phyloP scores from a whole-genome alignment of 257 asterid genomes.

The Verbena officinalis region DNA sequence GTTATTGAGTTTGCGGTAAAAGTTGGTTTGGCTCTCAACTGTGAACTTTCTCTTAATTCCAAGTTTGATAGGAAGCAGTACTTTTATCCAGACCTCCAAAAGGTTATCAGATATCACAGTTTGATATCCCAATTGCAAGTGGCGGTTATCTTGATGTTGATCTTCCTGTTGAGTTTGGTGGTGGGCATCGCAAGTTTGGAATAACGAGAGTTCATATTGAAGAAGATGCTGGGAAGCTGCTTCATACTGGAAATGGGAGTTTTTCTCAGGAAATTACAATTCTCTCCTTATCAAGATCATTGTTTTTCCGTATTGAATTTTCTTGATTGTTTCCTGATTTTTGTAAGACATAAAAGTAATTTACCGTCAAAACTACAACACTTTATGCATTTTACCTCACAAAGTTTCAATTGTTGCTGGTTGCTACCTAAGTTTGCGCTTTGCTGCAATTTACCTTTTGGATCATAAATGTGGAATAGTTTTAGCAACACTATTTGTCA shows the following conservation, averaged over 20 bases:
- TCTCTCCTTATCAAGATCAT: conserved; percentile 1
- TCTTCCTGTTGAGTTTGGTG: conserved; percentile 93
- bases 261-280: conserved; percentile 70
- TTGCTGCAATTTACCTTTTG: too few species aligned
- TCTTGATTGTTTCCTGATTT: neutral
- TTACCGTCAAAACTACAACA: too few species aligned
- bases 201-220: conserved; percentile 97
- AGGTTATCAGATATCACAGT: conserved; percentile 97
- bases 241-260: conserved; percentile 74
- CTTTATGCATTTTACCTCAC: too few species aligned
- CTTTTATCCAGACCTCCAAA: conserved; percentile 95
- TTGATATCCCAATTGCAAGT: conserved; percentile 82
- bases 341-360: too few species aligned
- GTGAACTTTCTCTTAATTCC: conserved; percentile 69
- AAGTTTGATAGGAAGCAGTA: conserved; percentile 96
- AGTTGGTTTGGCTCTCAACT: conserved; percentile 87
- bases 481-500: too few species aligned
- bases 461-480: too few species aligned
- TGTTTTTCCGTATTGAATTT: conserved; percentile 9
- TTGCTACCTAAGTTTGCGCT: too few species aligned
- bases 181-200: conserved; percentile 93
- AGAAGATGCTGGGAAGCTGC: conserved; percentile 97
- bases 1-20: conserved; percentile 78
- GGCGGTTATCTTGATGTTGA: conserved; percentile 87
- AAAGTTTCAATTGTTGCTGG: too few species aligned